Evolutionary conservation across 306 rosid genomes (phyloP).

Genomic region (Dicorynia guianensis): DNA sequence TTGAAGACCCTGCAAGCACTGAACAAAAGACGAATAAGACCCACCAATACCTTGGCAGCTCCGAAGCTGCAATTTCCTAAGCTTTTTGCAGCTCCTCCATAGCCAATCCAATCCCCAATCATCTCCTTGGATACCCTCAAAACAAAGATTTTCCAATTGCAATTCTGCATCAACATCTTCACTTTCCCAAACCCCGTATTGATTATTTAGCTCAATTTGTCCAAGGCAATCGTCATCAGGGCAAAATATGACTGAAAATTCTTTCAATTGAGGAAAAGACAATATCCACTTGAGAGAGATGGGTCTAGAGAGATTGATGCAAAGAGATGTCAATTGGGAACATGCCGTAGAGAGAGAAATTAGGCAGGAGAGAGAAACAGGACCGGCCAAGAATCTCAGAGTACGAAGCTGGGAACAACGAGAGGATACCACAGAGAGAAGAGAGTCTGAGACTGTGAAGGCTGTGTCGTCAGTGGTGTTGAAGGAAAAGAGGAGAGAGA

Average conservation of each 20-base stretch:
- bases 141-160: conserved; percentile 62
- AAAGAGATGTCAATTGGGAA: conserved; percentile 62
- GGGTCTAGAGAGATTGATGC: conserved; percentile 67
- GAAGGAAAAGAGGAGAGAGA: conserved; percentile 57
- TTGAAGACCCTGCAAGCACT: conserved; percentile 58
- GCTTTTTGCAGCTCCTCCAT: conserved; percentile 71
- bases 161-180: conserved; percentile 48
- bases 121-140: conserved; percentile 63
- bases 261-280: conserved; percentile 58
- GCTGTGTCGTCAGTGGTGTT: conserved; percentile 28
- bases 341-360: conserved; percentile 64
- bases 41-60: conserved; percentile 81
- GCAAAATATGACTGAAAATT: conserved; percentile 50
- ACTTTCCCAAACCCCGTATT: conserved; percentile 38
- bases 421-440: conserved; percentile 53
- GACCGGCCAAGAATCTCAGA: conserved; percentile 58
- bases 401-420: conserved; percentile 52
- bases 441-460: conserved; percentile 37
- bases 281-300: conserved; percentile 62
- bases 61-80: conserved; percentile 60
- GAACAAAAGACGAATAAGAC: conserved; percentile 61
- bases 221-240: conserved; percentile 31
- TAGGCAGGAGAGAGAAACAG: conserved; percentile 69
- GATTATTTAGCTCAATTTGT: conserved; percentile 26
- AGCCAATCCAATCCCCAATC: conserved; percentile 78